These are phyloP conservation scores for Lagenidium sp. DNA, from an alignment of 352 stramenopile species.

Conservation along the genomic window DNA sequence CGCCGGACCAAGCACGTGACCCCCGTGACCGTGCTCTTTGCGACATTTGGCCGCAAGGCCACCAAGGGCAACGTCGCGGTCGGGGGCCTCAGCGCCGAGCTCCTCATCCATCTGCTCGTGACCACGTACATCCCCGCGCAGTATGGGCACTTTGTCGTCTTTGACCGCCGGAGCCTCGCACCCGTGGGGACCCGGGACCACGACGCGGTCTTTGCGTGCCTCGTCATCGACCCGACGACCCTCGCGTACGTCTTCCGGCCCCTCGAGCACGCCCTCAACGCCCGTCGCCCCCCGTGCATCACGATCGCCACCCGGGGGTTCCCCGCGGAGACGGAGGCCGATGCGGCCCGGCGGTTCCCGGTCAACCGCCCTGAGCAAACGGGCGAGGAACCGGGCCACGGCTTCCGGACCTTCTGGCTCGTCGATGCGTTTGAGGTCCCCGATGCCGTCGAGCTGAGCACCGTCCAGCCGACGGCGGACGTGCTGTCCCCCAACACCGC, in stretches of 20 bases:
- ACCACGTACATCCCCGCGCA: constrained; percentile 89
- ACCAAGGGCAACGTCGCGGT: constrained; percentile 75
- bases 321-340: constrained; percentile 10
- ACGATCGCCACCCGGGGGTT: constrained; percentile 34
- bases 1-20: constrained; percentile 73
- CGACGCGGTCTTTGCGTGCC: constrained; percentile 32
- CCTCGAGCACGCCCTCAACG: constrained; percentile 87
- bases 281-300: constrained; percentile 77
- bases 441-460: constrained; percentile 31
- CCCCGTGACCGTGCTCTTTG: constrained; percentile 84
- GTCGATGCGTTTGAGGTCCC: constrained; percentile 39
- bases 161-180: constrained; percentile 58
- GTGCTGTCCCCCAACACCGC: constrained; percentile 81
- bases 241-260: constrained; percentile 54
- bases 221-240: constrained; percentile 28
- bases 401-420: constrained; percentile 86
- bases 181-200: constrained; percentile 34
- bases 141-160: constrained; percentile 89
- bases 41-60: constrained; percentile 82
- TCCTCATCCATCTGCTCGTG: constrained; percentile 89
- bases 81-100: constrained; percentile 72
- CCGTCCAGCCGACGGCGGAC: constrained; percentile 70
- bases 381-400: constrained; percentile 75
- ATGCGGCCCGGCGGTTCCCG: constrained; percentile 27
- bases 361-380: constrained; percentile 89